Evolutionary conservation across 1,139 yeast genomes (phyloP), one percentile per base, ranked within the genome.

Genomic region (Magnusiomyces fungicola): DNA sequence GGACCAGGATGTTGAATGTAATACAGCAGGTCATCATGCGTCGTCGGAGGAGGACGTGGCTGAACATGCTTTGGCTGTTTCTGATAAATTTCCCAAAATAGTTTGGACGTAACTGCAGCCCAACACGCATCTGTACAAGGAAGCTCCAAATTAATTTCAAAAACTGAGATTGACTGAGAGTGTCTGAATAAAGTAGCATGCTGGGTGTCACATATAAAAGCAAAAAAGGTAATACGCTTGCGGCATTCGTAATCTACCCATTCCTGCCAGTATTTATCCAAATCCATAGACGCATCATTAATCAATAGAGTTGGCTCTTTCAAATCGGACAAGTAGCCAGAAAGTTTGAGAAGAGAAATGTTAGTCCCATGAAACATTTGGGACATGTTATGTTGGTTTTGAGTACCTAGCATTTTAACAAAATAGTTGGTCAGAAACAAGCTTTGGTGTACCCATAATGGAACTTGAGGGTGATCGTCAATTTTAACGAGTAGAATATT

Each of bases 51-150:
- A 30, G 52, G 49, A 40, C 69, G 51, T 2, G 56, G 53, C 1
- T 56, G 53, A 22, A 67, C 48, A 16, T 60, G 66, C 33, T 61
- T 59, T 0, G 73, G 73, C 49, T 69, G 71, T n/a, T 55, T 58
- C 39, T 55, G 53, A 49, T 66, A 69, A 42, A 60, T 62, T 25
- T 48, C 49, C 45, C 56, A 56, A 50, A 70, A 72, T 23, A 51
- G 54, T 1, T 36, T 43, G 1, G 63, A 34, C 45, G 59, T 58
- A 3, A 54, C 42, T 3, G 73, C 69, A 36, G 59, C 55, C 76
- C 76, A 73, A 25, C 70, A 69, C 3, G 68, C 62, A 54, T 73
- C 76, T 0, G 72, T 58, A 41, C 67, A 71, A 1, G 76, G 76
- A 40, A 73, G 56, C 41, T 72, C 75, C 23, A 72, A 51, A 32